A percentile compares a stretch with the other conserved stretches of the same genome.
Evolutionary conservation across 2,329 filamentous ascomycete species (phyloP).

Genomic region (Beauveria medogensis): DNA sequence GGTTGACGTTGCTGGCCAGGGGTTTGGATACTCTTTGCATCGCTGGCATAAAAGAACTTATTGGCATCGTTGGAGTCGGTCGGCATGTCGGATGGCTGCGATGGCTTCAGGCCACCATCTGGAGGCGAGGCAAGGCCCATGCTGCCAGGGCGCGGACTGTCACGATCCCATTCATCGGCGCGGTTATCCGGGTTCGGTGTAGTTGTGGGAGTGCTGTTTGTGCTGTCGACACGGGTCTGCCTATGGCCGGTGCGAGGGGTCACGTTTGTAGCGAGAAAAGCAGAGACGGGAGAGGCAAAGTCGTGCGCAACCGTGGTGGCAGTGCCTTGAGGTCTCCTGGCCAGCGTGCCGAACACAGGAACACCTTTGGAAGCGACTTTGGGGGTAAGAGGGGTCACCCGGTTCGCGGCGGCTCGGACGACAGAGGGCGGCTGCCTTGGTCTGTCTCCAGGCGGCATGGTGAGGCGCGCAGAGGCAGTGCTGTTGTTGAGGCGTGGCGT

Average conservation of each 20-base stretch:
- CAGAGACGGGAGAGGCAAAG: constrained; percentile 41
- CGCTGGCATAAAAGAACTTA: constrained; percentile 91
- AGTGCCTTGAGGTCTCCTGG: constrained; percentile 23
- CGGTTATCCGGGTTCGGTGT: constrained; percentile 44
- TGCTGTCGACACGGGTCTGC: constrained; percentile 62
- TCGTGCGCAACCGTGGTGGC: constrained; percentile 25
- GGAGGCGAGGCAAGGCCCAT: constrained; percentile 24
- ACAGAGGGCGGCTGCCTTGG: constrained; percentile 63
- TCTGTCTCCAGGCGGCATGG: constrained; percentile 33
- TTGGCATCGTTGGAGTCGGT: constrained; percentile 34
- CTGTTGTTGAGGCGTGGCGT: background rate
- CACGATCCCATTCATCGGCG: constrained; percentile 35
- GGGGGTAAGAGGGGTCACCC: constrained; percentile 40
- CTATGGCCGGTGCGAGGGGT: constrained; percentile 73
- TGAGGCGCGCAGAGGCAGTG: constrained; percentile 6
- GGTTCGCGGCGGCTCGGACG: constrained; percentile 42
- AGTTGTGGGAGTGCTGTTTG: constrained; percentile 55
- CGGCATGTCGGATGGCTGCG: constrained; percentile 22
- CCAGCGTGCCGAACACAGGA: constrained; percentile 34
- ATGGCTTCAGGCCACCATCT: constrained; percentile 18
- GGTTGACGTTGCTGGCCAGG: constrained; percentile 28
- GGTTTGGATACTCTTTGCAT: constrained; percentile 47
- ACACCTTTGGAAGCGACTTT: constrained; percentile 40
- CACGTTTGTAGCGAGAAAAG: constrained; percentile 58
- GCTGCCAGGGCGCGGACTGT: constrained; percentile 17